Evolutionary conservation across 2,329 filamentous ascomycete genomes (phyloP), one percentile per base, ranked within the genome.

Genomic region (Cyphellophora attinorum): DNA sequence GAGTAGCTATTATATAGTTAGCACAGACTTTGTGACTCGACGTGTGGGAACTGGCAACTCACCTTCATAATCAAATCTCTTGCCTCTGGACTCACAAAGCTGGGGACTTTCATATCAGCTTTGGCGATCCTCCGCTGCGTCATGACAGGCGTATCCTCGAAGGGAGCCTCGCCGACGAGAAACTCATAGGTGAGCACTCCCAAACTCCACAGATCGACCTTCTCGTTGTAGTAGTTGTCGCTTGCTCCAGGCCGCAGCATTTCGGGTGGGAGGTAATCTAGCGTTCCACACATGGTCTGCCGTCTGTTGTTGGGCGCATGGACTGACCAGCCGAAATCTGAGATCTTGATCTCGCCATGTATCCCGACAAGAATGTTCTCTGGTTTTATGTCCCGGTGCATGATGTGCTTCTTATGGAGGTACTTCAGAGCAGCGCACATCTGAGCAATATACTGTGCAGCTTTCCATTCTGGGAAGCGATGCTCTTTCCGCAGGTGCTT

Each of bases 261-360:
- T 76, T 98, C 91, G 4, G 91, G 91, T 3, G 91, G 91, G 11
- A 98, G 74, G 59, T 98, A 98, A 62, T 98, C 91, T 27, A 96
- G 75, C 12, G 91, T 98, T 44, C 91, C 91, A 58, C 91, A 98
- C 76, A 96, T 88, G 37, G 91, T 98, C 54, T 88, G 81, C 42
- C 91, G 74, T 49, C 91, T 71, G 64, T 89, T 93, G 61, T 93
- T 95, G 17, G 91, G 91, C 4, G 91, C 91, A 60, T 98, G 91
- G 3, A 96, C 91, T 56, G 84, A 93, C 91, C 91, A 98, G 32
- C 91, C 89, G 54, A 96, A 98, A 60, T 98, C 91, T 4, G 85
- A 93, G 53, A 98, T 88, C 62, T 98, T 98, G 65, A 98, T 88
- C 67, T 98, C 91, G 47, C 88, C 91, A 55, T 96, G 89, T 40